A percentile compares a stretch with the other conserved stretches of the same genome.
Evolutionary conservation across 345 rosid genomes (phyloP).

Genomic region (Arabidopsis suecica): DNA sequence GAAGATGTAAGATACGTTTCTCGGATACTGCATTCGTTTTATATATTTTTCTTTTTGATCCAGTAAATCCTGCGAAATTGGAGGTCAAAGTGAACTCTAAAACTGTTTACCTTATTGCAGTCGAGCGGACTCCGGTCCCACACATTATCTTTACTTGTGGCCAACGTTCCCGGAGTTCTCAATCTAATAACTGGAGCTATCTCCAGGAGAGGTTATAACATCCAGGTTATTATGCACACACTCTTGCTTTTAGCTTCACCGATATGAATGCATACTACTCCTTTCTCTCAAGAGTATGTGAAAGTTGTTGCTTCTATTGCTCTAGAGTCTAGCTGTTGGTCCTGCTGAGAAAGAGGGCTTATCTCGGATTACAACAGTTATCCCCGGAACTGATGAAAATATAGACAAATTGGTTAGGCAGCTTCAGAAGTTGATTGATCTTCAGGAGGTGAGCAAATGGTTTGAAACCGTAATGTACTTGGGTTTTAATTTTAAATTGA

Average conservation of each 20-base stretch:
- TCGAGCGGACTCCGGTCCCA: constrained; percentile 67
- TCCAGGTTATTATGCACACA: constrained; percentile 55
- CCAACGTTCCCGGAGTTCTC: constrained; percentile 69
- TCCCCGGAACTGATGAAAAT: constrained; percentile 78
- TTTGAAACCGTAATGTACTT: neutral
- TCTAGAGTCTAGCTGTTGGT: constrained; percentile 78
- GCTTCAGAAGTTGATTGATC: constrained; percentile 67
- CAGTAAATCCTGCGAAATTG: neutral
- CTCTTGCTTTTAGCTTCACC: constrained; percentile 18
- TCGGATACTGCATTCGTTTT: neutral
- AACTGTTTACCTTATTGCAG: constrained; percentile 45
- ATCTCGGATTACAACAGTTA: constrained; percentile 76
- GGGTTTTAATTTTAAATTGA: constrained; percentile 4
- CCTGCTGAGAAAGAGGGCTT: constrained; percentile 68
- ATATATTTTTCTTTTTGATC: neutral
- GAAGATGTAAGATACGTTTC: constrained; percentile 73
- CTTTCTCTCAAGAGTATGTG: constrained; percentile 9
- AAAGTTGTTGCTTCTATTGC: constrained; percentile 19
- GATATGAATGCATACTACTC: neutral
- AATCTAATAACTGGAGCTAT: constrained; percentile 74
- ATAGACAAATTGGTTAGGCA: constrained; percentile 71
- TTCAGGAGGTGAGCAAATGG: constrained; percentile 62
- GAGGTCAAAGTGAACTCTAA: neutral
- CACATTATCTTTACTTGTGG: constrained; percentile 69
- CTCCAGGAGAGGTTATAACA: constrained; percentile 75